Evolutionary conservation across 768 basidiomycete genomes (phyloP).

Genomic region (Coprinopsis sp.): DNA sequence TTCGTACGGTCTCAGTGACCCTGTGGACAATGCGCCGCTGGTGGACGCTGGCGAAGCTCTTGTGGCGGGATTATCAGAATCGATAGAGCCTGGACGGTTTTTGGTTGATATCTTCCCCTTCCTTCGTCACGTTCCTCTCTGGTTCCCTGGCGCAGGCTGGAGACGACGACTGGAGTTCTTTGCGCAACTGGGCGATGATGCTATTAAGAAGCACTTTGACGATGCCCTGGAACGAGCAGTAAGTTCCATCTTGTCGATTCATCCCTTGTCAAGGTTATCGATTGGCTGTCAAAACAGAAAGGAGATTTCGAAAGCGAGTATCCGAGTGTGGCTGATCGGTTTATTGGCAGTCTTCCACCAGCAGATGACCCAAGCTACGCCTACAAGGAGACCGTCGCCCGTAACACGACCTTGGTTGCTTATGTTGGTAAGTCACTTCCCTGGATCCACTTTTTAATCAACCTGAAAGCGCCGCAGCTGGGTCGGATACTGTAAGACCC

Average conservation of each 20-base stretch:
- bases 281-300: not conserved
- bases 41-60: slow-evolving; percentile 8
- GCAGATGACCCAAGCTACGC: not conserved
- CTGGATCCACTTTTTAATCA: not conserved
- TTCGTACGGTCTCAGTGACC: slow-evolving; percentile 25
- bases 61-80: not conserved
- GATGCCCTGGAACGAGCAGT: slow-evolving; percentile 6
- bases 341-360: slow-evolving; percentile 5
- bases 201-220: slow-evolving; percentile 2
- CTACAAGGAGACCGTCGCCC: slow-evolving; percentile 2
- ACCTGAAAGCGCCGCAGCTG: slow-evolving; percentile 21
- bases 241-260: not conserved
- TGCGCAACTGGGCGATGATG: not conserved
- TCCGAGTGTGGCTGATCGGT: not conserved
- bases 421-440: slow-evolving; percentile 25
- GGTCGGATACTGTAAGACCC: slow-evolving; percentile 33
- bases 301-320: not conserved
- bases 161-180: slow-evolving; percentile 1
- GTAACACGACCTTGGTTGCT: slow-evolving; percentile 15
- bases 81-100: not conserved
- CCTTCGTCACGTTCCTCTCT: slow-evolving; percentile 9
- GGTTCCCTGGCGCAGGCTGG: too few species aligned
- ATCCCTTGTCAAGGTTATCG: not conserved
- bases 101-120: slow-evolving; percentile 6
- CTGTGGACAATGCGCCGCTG: slow-evolving; percentile 22